Evolutionary conservation across 148 eudicot species (phyloP).

Genomic region (Rhododendron vialii): DNA sequence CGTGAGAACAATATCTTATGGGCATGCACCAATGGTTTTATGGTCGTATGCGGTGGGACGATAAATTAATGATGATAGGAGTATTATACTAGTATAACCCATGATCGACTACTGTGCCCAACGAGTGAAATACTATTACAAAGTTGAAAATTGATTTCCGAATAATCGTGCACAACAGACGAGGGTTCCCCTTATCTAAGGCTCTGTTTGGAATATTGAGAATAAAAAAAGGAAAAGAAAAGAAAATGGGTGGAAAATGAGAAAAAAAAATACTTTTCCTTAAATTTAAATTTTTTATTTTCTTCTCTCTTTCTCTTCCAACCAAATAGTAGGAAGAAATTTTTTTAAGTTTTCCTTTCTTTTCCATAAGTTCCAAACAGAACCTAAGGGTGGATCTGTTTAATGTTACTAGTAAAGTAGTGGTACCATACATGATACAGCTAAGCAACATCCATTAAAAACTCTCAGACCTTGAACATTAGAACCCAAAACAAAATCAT

Average conservation of each 20-base stretch:
- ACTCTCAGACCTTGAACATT: not conserved
- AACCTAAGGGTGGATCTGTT: too few relatives aligned
- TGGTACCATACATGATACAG: not conserved
- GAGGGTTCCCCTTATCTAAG: not conserved
- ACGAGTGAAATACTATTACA: not conserved
- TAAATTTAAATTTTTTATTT: too few relatives aligned
- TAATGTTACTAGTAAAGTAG: not conserved
- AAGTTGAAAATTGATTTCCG: not conserved
- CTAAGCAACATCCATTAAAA: not conserved
- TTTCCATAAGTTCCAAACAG: too few relatives aligned
- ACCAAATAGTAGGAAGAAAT: too few relatives aligned
- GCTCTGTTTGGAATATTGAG: too few relatives aligned
- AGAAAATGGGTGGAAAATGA: too few relatives aligned
- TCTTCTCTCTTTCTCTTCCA: too few relatives aligned
- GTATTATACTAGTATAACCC: not conserved
- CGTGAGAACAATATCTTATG: not conserved
- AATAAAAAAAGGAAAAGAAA: too few relatives aligned
- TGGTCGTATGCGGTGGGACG: not conserved
- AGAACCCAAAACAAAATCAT: not conserved
- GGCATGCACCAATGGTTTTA: not conserved
- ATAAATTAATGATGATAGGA: not conserved
- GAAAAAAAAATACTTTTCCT: too few relatives aligned
- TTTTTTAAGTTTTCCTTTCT: too few relatives aligned
- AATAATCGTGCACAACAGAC: not conserved
- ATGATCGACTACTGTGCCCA: not conserved